Percentiles rank a stretch among this genome's conserved stretches.
Evolutionary conservation across 2,329 filamentous ascomycete genomes (phyloP).

Genomic region (Pestalotiopsis fici): DNA sequence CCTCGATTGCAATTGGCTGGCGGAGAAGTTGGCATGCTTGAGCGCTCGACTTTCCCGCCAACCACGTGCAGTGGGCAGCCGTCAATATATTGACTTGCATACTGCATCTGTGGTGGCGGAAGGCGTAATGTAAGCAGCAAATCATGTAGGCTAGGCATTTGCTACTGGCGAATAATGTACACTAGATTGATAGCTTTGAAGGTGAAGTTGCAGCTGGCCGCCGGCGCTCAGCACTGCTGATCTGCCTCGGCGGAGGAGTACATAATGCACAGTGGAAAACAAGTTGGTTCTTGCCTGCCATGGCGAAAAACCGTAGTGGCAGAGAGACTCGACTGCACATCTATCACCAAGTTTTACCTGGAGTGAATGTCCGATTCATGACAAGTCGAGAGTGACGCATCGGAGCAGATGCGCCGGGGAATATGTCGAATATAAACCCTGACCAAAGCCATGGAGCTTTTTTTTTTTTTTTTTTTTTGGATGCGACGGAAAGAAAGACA

Average conservation of each 20-base stretch:
- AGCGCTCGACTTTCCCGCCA: neutral
- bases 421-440: too few species aligned
- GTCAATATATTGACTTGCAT: neutral
- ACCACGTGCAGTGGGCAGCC: neutral
- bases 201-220: neutral
- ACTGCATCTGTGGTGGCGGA: neutral
- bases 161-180: neutral
- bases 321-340: too few species aligned
- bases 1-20: neutral
- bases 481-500: too few species aligned
- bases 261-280: too few species aligned
- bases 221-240: neutral
- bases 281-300: too few species aligned
- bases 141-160: neutral
- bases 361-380: too few species aligned
- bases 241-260: neutral
- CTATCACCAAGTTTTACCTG: too few species aligned
- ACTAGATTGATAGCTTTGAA: neutral
- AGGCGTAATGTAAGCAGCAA: neutral
- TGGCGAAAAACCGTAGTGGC: too few species aligned
- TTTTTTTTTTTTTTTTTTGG: too few species aligned
- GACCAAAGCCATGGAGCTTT: too few species aligned
- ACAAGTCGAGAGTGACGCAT: too few species aligned
- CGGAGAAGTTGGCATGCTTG: neutral
- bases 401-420: too few species aligned